Conservation (phyloP, 2,329 filamentous ascomycete genomes). For the Chaetothyriales sp. region DNA sequence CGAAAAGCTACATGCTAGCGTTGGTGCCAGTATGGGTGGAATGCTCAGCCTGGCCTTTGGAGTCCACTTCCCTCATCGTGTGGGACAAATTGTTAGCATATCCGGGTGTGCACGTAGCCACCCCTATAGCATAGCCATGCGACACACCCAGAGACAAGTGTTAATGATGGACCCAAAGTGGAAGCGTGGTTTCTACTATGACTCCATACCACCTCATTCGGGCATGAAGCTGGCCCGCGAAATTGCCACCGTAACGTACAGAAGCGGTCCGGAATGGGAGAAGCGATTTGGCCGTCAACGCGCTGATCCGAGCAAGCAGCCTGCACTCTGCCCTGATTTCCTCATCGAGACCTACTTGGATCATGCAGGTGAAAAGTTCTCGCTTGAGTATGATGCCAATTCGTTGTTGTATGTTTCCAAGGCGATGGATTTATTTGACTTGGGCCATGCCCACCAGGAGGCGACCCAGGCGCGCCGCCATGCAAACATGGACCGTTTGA, state of each 20-base stretch:
- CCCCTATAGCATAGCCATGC: constrained; percentile 96
- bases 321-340: constrained; percentile 92
- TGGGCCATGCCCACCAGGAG: constrained; percentile 56
- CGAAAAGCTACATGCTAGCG: constrained; percentile 68
- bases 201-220: constrained; percentile 67
- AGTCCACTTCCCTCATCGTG: constrained; percentile 64
- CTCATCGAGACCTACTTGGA: constrained; percentile 96
- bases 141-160: constrained; percentile 91
- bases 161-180: constrained; percentile 98
- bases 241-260: constrained; percentile 94
- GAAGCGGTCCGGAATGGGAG: constrained; percentile 95
- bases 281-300: constrained; percentile 76
- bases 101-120: constrained; percentile 88
- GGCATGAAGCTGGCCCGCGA: constrained; percentile 97
- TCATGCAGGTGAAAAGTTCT: constrained; percentile 96
- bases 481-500: constrained; percentile 43
- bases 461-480: constrained; percentile 48
- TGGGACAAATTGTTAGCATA: constrained; percentile 72
- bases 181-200: constrained; percentile 91
- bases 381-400: constrained; percentile 89
- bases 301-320: constrained; percentile 71
- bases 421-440: constrained; percentile 95
- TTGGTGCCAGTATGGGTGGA: constrained; percentile 93
- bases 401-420: constrained; percentile 93
- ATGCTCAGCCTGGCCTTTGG: constrained; percentile 92